A percentile compares a stretch with the other conserved stretches of the same genome.
These are phyloP conservation scores for Daldinia vernicosa DNA, from an alignment of 495 filamentous ascomycete species.

Conservation along the genomic window DNA sequence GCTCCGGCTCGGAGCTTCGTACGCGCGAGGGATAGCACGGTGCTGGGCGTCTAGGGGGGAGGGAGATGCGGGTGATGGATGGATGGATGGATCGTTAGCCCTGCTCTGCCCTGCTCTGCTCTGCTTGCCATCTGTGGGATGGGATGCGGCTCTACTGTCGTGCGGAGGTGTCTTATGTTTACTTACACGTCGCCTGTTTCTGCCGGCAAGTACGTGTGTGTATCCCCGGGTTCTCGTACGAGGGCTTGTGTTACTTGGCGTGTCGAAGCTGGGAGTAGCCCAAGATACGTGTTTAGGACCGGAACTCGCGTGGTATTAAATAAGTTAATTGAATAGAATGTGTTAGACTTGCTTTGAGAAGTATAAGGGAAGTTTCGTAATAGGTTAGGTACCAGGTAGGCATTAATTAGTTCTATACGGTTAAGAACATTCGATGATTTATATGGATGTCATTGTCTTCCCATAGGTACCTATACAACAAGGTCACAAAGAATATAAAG, in stretches of 20 bases:
- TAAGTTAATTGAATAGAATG: not conserved
- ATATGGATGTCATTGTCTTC: not conserved
- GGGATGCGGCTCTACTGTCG: slow-evolving; percentile 30
- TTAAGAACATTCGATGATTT: not conserved
- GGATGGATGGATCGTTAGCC: not conserved
- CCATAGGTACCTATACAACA: not conserved
- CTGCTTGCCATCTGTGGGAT: not conserved
- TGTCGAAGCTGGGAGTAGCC: not conserved
- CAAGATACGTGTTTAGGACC: not conserved
- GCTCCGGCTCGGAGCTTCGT: slow-evolving; percentile 18
- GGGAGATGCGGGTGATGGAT: not conserved
- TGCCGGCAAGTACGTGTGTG: not conserved
- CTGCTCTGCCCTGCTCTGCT: too few relatives aligned
- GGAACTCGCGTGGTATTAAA: not conserved
- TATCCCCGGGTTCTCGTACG: not conserved
- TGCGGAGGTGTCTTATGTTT: slow-evolving; percentile 19
- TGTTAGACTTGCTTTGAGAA: not conserved
- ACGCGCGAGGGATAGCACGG: slow-evolving; percentile 4
- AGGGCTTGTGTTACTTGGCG: not conserved
- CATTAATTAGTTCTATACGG: too few relatives aligned
- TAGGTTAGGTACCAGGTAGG: not conserved
- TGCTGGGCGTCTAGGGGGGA: not conserved
- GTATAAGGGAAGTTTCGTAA: not conserved
- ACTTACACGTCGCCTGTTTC: slow-evolving; percentile 20
- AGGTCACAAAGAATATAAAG: not conserved